Evolutionary conservation across 495 filamentous ascomycete species (phyloP).

Genomic region (Friedmanniomyces simplex): DNA sequence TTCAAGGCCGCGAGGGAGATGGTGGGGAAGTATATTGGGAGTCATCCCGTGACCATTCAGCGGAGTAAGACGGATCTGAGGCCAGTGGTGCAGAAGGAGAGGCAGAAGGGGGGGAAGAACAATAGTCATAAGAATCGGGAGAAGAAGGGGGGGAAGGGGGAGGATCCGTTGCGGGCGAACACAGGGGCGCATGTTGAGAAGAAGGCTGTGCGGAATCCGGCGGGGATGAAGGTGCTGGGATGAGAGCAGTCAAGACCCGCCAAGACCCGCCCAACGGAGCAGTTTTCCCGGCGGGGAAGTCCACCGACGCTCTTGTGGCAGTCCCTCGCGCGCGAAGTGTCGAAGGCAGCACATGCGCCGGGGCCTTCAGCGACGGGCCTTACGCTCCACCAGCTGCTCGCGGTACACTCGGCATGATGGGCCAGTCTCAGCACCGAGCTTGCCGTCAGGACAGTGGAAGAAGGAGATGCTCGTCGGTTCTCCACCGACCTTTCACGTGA

Average conservation of each 20-base stretch:
- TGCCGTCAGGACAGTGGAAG: too few species aligned
- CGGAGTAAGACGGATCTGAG: slow-evolving; percentile 87
- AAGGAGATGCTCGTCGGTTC: too few species aligned
- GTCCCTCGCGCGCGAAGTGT: too few species aligned
- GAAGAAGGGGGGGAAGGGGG: slow-evolving; percentile 25
- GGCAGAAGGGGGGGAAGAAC: slow-evolving; percentile 36
- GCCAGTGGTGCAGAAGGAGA: slow-evolving; percentile 42
- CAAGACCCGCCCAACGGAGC: too few species aligned
- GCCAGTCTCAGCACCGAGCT: too few species aligned
- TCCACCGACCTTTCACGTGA: too few species aligned
- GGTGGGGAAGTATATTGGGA: slow-evolving; percentile 98
- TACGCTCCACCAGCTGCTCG: too few species aligned
- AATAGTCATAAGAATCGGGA: slow-evolving; percentile 32
- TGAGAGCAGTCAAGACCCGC: slow-evolving; percentile 30
- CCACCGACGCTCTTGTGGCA: too few species aligned
- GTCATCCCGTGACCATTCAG: slow-evolving; percentile 77
- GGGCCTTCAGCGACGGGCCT: too few species aligned
- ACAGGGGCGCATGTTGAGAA: slow-evolving; percentile 62
- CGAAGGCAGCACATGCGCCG: too few species aligned
- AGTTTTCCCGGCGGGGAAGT: too few species aligned
- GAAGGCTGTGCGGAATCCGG: slow-evolving; percentile 43
- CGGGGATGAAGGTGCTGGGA: slow-evolving; percentile 69
- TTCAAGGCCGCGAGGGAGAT: slow-evolving; percentile 93
- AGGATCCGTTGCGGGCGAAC: slow-evolving; percentile 27
- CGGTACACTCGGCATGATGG: too few species aligned